Conservation (phyloP, 1,284 basidiomycete species). For the Phlebopus sp. region DNA sequence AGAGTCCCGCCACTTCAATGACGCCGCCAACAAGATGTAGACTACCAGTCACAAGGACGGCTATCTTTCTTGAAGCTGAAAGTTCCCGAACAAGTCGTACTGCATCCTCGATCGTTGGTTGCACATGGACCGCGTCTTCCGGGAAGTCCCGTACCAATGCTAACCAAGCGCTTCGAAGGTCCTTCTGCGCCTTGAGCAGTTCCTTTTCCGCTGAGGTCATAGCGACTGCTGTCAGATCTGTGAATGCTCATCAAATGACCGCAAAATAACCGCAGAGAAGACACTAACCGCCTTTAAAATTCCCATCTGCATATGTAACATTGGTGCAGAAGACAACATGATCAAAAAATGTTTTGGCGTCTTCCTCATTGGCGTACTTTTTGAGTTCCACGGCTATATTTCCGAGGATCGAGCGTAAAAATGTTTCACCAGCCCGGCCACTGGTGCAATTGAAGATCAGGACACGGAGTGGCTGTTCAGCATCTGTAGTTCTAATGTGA, state of each 20-base stretch:
- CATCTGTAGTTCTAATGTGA: constrained; percentile 1
- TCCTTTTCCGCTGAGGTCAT: constrained; percentile 63
- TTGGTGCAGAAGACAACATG: constrained; percentile 94
- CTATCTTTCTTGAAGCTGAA: constrained; percentile 33
- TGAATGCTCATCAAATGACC: neutral
- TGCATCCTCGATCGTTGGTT: constrained; percentile 89
- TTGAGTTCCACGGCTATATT: constrained; percentile 47
- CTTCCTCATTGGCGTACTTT: constrained; percentile 37
- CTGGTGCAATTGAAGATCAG: constrained; percentile 97
- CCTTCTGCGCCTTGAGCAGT: constrained; percentile 72
- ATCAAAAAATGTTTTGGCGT: constrained; percentile 62
- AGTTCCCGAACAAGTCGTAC: constrained; percentile 58
- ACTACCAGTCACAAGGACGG: constrained; percentile 89
- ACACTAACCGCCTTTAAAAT: constrained; percentile 82
- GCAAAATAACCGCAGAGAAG: neutral
- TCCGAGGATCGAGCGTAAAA: constrained; percentile 64
- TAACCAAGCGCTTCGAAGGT: constrained; percentile 75
- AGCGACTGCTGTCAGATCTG: constrained; percentile 74
- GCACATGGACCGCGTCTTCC: constrained; percentile 63
- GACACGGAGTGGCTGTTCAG: constrained; percentile 43
- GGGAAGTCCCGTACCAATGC: constrained; percentile 62
- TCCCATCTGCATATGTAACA: constrained; percentile 87
- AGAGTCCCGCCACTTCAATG: constrained; percentile 84
- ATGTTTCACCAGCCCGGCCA: constrained; percentile 76
- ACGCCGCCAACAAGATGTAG: constrained; percentile 94